A percentile compares a stretch with the other conserved stretches of the same genome.
phyloP scores from a whole-genome alignment of 1,284 basidiomycete genomes.

The Termitomyces sp. region DNA sequence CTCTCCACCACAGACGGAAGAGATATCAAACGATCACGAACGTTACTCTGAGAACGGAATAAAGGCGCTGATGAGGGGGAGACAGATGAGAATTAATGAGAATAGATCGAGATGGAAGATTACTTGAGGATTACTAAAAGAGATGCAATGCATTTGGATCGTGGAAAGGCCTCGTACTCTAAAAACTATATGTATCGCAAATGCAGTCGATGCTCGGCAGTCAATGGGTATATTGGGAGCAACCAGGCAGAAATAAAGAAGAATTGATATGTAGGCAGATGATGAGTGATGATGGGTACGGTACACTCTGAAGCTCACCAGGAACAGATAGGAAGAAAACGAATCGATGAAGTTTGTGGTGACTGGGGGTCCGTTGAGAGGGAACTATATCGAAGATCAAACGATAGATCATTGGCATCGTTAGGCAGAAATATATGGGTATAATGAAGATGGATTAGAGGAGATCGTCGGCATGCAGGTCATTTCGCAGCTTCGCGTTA shows the following conservation, averaged over 20 bases:
- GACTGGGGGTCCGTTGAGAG: neutral
- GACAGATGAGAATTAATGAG: neutral
- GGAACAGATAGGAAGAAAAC: neutral
- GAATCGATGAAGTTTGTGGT: neutral
- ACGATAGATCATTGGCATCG: neutral
- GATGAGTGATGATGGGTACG: neutral
- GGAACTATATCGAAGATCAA: neutral
- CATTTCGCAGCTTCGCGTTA: neutral
- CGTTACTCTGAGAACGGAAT: too few species aligned
- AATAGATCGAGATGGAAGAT: neutral
- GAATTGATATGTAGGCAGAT: neutral
- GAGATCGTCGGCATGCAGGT: neutral
- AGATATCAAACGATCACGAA: too few species aligned
- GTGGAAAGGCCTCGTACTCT: neutral
- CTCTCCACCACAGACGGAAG: too few species aligned
- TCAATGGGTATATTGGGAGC: too few species aligned
- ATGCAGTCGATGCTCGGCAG: neutral
- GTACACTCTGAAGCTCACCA: neutral
- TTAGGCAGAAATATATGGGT: neutral
- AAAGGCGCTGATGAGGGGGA: too few species aligned
- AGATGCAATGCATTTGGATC: too few species aligned
- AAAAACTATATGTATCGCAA: neutral
- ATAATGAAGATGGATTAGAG: too few species aligned
- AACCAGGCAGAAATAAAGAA: neutral
- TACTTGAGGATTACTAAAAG: too few species aligned